Evolutionary conservation across 306 rosid species (phyloP), one percentile per base, ranked within the genome.

Genomic region (Hippophae tibetana): DNA sequence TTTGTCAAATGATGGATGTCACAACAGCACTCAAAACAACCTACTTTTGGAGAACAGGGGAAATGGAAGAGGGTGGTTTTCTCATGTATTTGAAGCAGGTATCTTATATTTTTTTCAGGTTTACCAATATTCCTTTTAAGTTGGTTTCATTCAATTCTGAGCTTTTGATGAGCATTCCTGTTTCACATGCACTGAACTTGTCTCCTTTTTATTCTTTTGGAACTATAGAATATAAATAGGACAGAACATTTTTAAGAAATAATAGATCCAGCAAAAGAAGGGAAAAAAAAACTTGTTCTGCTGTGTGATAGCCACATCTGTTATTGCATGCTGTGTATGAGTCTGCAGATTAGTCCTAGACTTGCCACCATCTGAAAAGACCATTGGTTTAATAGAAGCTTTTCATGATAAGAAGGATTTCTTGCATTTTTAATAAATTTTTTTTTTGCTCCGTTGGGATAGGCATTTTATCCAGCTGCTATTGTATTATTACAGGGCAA

Each of bases 71-170:
- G 77, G 68, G 66, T 74, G 87, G 83, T 63, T 78, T 68, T 68
- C 75, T 25, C 78, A 73, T 12, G 74, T 62, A 43, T 79, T 75
- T 56, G 85, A 82, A 69, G 73, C 93, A 82, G 99, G 99, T 92
- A 75, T 65, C 52, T 66, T 38, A 64, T 70, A 60, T 62, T 64
- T 60, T 40, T 56, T 44, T 47, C 54, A 46, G 67, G 64, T 67
- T 56, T 48, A 58, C 70, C n/a, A 52, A 61, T 31, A 44, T 23
- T 60, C 43, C 11, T 42, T 18, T 57, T 69, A 18, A 31, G 43
- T 10, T 51, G 47, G 43, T 45, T 51, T 60, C 10, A 11, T 46
- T 51, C 43, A 62, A 67, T 27, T 25, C 52, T 40, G 42, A 31
- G 67, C 8, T 31, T 67, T 27, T n/a, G 3, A 11, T 38, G 47